phyloP scores from a whole-genome alignment of 257 asterid genomes.

The Forsythia viridissima region DNA sequence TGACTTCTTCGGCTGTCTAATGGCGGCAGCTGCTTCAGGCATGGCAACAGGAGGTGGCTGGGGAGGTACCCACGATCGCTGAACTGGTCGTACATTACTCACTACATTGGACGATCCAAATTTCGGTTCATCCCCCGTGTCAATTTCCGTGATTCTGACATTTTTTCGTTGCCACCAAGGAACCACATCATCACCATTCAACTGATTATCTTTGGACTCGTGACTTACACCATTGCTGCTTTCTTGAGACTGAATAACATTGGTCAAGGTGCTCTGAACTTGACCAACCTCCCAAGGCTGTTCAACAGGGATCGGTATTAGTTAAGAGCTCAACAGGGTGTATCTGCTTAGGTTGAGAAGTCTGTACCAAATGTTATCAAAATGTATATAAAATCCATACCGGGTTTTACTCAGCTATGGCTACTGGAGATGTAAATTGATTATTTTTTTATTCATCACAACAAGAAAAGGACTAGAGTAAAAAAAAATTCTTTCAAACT shows the following conservation, averaged over 20 bases:
- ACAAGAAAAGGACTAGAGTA: no score
- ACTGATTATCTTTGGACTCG: constrained; percentile 41
- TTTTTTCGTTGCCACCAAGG: constrained; percentile 70
- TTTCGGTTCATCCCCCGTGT: constrained; percentile 45
- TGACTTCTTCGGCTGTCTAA: constrained; percentile 84
- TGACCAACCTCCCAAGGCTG: constrained; percentile 92
- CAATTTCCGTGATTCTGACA: constrained; percentile 64
- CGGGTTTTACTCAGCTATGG: not conserved
- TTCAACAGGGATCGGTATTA: constrained; percentile 28
- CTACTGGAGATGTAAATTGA: not conserved
- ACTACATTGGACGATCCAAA: constrained; percentile 33
- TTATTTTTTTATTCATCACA: no score
- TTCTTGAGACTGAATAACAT: constrained; percentile 44
- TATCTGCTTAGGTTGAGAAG: not conserved
- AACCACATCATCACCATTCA: constrained; percentile 46
- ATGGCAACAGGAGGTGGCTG: constrained; percentile 91
- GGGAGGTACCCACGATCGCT: constrained; percentile 94
- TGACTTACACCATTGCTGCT: constrained; percentile 35
- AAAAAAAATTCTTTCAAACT: no score
- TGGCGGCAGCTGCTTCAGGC: constrained; percentile 95
- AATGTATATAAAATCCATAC: not conserved
- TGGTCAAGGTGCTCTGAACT: constrained; percentile 48
- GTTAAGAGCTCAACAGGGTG: not conserved
- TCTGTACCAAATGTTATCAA: not conserved
- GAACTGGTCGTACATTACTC: constrained; percentile 43